Conservation (phyloP, 2,329 filamentous ascomycete genomes). For the Penicillium aurantiogriseum region DNA sequence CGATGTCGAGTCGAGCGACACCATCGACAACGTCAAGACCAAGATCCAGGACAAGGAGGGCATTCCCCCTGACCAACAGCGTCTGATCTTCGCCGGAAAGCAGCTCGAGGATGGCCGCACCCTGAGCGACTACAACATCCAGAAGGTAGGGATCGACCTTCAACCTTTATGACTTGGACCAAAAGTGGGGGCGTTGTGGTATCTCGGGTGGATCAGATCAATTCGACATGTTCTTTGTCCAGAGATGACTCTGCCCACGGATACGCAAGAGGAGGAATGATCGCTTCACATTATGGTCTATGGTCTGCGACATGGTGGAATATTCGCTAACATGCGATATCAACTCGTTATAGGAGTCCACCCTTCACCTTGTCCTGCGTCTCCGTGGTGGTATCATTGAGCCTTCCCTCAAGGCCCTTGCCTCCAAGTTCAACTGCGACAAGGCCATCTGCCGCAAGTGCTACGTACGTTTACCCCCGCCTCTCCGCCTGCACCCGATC, state of each 20-base stretch:
- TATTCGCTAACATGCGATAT: constrained; percentile 34
- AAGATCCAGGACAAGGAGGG: constrained; percentile 99
- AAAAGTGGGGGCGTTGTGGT: constrained; percentile 7
- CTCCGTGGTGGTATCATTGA: constrained; percentile 99
- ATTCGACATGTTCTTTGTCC: constrained; percentile 1
- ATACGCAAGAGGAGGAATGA: constrained; percentile 13
- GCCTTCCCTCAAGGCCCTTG: constrained; percentile 96
- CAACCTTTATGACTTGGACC: constrained; percentile 8
- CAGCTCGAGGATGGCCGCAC: constrained; percentile 98
- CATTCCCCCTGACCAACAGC: constrained; percentile 96
- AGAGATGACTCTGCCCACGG: not conserved
- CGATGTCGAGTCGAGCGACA: constrained; percentile 98
- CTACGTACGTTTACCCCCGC: constrained; percentile 68
- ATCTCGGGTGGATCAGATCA: constrained; percentile 2
- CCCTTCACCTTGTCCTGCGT: constrained; percentile 96
- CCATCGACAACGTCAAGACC: constrained; percentile 99
- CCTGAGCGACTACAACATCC: constrained; percentile 97
- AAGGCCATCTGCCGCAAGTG: constrained; percentile 99
- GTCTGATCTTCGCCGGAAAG: constrained; percentile 98
- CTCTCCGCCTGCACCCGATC: not conserved
- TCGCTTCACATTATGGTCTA: not conserved
- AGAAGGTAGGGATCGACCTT: constrained; percentile 68
- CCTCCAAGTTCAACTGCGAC: constrained; percentile 99
- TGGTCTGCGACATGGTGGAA: constrained; percentile 2
- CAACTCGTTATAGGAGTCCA: constrained; percentile 71